A percentile compares a stretch with the other conserved stretches of the same genome.
phyloP scores from a whole-genome alignment of 2,329 filamentous ascomycete genomes.

The Blastomyces emzantsi region DNA sequence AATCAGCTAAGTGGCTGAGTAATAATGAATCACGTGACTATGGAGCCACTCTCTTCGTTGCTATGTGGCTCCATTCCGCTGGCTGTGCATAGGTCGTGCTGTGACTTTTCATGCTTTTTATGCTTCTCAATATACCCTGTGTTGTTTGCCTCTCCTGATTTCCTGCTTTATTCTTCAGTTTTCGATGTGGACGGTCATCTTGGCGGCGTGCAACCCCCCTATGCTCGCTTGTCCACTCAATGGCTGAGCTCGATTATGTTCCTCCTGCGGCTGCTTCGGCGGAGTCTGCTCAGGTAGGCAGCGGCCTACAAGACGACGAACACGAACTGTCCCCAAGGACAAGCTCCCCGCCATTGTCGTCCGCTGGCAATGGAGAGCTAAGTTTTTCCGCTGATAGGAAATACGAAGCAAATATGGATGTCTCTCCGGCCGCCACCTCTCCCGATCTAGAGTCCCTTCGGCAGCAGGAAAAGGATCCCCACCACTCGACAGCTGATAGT shows the following conservation, averaged over 20 bases:
- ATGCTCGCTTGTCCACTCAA: conserved; percentile 33
- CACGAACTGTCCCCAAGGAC: not conserved
- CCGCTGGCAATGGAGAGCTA: not conserved
- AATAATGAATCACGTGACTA: not conserved
- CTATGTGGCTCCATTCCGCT: not conserved
- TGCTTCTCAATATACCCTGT: conserved; percentile 16
- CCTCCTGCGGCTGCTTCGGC: conserved; percentile 8
- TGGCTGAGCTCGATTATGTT: conserved; percentile 31
- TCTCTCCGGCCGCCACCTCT: not conserved
- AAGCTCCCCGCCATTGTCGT: not conserved
- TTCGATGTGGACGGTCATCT: conserved; percentile 24
- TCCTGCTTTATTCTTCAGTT: not conserved
- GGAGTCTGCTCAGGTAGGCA: not conserved
- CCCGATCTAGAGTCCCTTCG: not conserved
- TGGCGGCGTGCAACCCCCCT: conserved; percentile 22
- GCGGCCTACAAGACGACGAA: not conserved
- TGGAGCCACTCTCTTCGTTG: not conserved
- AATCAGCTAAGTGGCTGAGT: not conserved
- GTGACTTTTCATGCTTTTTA: not conserved
- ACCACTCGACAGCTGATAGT: not conserved
- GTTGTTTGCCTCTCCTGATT: conserved; percentile 1
- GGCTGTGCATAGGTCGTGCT: not conserved
- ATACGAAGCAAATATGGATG: not conserved
- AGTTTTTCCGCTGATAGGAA: not conserved
- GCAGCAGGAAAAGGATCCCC: not conserved